Evolutionary conservation across 148 eudicot species (phyloP).

Genomic region (Arctostaphylos glauca): DNA sequence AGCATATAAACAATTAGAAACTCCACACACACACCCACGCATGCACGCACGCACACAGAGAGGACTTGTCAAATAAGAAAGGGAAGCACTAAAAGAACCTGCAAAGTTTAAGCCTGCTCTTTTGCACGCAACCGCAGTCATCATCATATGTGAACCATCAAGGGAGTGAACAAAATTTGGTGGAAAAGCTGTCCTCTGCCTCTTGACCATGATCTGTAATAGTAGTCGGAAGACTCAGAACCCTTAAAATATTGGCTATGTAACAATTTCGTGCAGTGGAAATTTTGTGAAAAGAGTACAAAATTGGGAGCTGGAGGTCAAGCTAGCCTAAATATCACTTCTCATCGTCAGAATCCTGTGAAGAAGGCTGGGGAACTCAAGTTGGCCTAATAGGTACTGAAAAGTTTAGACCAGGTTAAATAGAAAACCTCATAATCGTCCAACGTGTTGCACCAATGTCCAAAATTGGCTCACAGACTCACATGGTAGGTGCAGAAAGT

Average conservation of each 20-base stretch:
- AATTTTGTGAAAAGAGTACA: background rate
- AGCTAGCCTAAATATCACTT: background rate
- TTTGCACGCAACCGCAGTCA: constrained; percentile 97
- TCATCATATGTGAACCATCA: constrained; percentile 99
- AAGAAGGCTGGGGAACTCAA: background rate
- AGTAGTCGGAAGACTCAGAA: background rate
- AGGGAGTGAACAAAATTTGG: constrained; percentile 99
- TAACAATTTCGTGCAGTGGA: background rate
- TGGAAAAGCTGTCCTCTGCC: constrained; percentile 92
- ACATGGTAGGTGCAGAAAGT: background rate
- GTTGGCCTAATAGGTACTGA: background rate
- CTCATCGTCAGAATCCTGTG: background rate
- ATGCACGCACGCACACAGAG: background rate
- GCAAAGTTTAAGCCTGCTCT: constrained; percentile 87
- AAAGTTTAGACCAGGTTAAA: background rate
- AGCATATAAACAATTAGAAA: background rate
- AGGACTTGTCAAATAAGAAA: background rate
- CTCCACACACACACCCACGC: background rate
- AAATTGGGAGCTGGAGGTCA: background rate
- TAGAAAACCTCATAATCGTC: background rate
- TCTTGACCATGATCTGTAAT: constrained; percentile 72
- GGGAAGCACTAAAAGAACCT: constrained; percentile 40
- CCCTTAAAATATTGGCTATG: background rate
- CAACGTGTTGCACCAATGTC: background rate
- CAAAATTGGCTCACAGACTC: background rate